A percentile compares a stretch with the other conserved stretches of the same genome.
Evolutionary conservation across 257 asterid species (phyloP).

Genomic region (Salvia hispanica): DNA sequence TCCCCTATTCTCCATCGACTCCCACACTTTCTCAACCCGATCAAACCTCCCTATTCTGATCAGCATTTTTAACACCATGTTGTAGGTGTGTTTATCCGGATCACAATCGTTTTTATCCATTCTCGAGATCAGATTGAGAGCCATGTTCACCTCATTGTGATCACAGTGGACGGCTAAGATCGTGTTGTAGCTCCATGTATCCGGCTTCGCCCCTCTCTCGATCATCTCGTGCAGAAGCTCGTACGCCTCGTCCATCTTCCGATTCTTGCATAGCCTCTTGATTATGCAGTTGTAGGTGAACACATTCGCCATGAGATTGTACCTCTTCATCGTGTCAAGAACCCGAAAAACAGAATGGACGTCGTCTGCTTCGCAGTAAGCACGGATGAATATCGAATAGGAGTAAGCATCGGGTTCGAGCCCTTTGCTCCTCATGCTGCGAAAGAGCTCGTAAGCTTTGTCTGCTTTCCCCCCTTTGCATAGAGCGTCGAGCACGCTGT

Average conservation of each 20-base stretch:
- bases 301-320: conserved; percentile 67
- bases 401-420: conserved; percentile 79
- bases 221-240: conserved; percentile 74
- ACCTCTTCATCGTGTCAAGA: conserved; percentile 71
- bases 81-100: conserved; percentile 66
- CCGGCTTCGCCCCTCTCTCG: conserved; percentile 51
- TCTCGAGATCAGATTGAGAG: conserved; percentile 59
- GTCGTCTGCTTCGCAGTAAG: conserved; percentile 59
- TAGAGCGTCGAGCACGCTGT: conserved; percentile 63
- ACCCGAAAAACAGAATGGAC: conserved; percentile 64
- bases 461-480: conserved; percentile 77
- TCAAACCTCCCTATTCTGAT: conserved; percentile 81
- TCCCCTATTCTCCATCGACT: conserved; percentile 65
- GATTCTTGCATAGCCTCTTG: conserved; percentile 70
- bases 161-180: conserved; percentile 72
- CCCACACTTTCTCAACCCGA: conserved; percentile 69
- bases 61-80: conserved; percentile 87
- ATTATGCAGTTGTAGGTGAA: conserved; percentile 70
- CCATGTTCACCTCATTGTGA: conserved; percentile 69
- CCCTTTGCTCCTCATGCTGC: conserved; percentile 54
- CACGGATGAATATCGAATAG: conserved; percentile 69
- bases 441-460: conserved; percentile 65
- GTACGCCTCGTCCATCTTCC: conserved; percentile 70
- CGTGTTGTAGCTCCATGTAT: conserved; percentile 78
- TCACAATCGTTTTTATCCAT: conserved; percentile 56